phyloP scores from a whole-genome alignment of 768 basidiomycete genomes.

The Ramaria sp. region DNA sequence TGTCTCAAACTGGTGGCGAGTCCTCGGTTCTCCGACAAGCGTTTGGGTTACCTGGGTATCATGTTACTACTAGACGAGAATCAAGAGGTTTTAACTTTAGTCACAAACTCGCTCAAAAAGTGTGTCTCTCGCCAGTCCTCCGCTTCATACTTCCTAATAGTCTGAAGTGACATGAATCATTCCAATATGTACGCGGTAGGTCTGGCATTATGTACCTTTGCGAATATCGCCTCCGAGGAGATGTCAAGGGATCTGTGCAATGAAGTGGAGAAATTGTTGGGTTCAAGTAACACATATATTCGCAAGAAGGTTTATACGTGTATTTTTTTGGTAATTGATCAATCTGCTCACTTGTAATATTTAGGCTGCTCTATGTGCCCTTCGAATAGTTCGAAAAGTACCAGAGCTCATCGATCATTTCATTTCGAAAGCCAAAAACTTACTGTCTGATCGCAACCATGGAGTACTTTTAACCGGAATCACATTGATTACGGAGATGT shows the following conservation, averaged over 20 bases:
- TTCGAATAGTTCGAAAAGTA: conserved; percentile 90
- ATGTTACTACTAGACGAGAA: conserved; percentile 97
- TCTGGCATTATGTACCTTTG: conserved; percentile 93
- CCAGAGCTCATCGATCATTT: conserved; percentile 95
- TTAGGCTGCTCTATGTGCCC: conserved; percentile 89
- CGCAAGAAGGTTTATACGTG: conserved; percentile 76
- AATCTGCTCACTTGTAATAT: conserved; percentile 2
- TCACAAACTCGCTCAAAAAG: conserved; percentile 99
- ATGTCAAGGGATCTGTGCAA: conserved; percentile 98
- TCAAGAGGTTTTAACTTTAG: conserved; percentile 92
- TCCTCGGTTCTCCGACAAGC: conserved; percentile 92
- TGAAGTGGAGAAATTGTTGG: conserved; percentile 94
- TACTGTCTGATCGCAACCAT: conserved; percentile 93
- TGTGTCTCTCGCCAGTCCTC: conserved; percentile 26
- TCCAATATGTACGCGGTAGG: conserved; percentile 99
- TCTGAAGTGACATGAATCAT: conserved; percentile 91
- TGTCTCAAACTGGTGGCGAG: conserved; percentile 91
- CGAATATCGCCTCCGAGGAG: conserved; percentile 98
- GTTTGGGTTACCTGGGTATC: conserved; percentile 92
- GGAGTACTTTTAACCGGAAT: conserved; percentile 92
- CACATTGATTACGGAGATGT: conserved; percentile 93
- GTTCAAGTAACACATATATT: conserved; percentile 97
- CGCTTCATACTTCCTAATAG: conserved; percentile 11
- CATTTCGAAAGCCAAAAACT: conserved; percentile 72
- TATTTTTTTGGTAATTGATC: neutral